Evolutionary conservation across 805 yeast species (phyloP), one percentile per base, ranked within the genome.

Genomic region (Kazachstania bromeliacearum): DNA sequence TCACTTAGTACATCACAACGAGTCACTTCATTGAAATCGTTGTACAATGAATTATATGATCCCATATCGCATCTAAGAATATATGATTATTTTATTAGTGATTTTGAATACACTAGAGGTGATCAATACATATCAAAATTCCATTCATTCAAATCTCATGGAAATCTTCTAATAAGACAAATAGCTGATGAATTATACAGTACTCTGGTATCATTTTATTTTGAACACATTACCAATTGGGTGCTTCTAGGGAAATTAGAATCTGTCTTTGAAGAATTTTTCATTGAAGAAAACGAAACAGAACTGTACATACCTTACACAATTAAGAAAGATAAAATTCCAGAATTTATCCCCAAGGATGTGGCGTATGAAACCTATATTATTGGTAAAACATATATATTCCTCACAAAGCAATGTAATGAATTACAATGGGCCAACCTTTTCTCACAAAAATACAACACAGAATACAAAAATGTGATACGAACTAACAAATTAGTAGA

Each of bases 381-480:
- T 34, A 75, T 81, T 14, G 98, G 98, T 0, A 77, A 79, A 42
- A 71, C 83, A 5, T 60, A 79, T 5, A 66, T 73, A 7, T 88
- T 79, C 51, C 59, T 88, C 31, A 71, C 75, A 25, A 63, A 63
- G 19, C 69, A 70, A 30, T 85, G 95, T 57, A 70, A 71, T 23
- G 92, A 84, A 46, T 59, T 74, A 19, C 67, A 67, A 27, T 85
- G 92, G 88, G 56, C 70, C 6, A 71, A 68, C 45, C 58, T 62
- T 4, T 67, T 65, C 47, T 58, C 67, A 6, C 50, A 57, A 45
- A 40, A 50, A 47, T 54, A 50, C 36, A 40, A 45, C 6, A 7
- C 22, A 2, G 42, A 33, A 23, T 53, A 42, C 31, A 30, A 29
- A n/a, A 19, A 40, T 6, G 25, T 48, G 4, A 16, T 37, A 7